phyloP scores from a whole-genome alignment of 176 grass and related monocot genomes.

The Ananas comosus region DNA sequence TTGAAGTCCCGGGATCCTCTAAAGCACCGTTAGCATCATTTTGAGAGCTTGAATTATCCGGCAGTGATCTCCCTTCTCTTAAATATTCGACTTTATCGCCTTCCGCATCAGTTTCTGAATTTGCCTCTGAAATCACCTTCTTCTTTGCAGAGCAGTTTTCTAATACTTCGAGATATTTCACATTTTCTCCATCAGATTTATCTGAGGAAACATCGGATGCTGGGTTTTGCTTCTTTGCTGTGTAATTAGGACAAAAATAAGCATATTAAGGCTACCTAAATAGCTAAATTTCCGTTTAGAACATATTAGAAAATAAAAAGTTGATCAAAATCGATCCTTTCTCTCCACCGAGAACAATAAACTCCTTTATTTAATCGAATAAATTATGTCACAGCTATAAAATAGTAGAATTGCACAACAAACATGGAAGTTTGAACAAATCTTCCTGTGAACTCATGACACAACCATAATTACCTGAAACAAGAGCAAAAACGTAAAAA shows the following conservation, averaged over 20 bases:
- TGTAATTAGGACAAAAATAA: slow-evolving; percentile 21
- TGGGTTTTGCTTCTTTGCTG: slow-evolving; percentile 57
- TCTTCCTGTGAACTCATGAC: background rate
- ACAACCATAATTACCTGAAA: background rate
- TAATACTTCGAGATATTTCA: slow-evolving; percentile 66
- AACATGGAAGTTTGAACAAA: background rate
- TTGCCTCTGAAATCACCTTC: slow-evolving; percentile 17
- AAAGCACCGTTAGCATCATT: slow-evolving; percentile 20
- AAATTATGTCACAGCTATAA: background rate
- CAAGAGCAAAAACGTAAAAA: no score
- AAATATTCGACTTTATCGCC: slow-evolving; percentile 6
- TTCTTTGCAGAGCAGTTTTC: slow-evolving; percentile 44
- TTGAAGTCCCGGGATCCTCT: slow-evolving; percentile 29
- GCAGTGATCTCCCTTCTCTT: slow-evolving; percentile 16
- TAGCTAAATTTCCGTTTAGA: slow-evolving; percentile 1
- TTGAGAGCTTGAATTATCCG: slow-evolving; percentile 14
- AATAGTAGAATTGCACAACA: background rate
- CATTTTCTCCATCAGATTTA: slow-evolving; percentile 40
- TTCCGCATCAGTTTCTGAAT: slow-evolving; percentile 14
- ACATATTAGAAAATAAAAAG: background rate
- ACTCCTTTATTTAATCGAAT: background rate
- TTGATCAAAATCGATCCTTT: slow-evolving; percentile 1
- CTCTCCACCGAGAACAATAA: background rate
- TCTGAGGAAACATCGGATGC: slow-evolving; percentile 33
- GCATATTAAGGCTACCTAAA: slow-evolving; percentile 4